Evolutionary conservation across 805 yeast species (phyloP), one percentile per base, ranked within the genome.

Genomic region (Candida saitoana): DNA sequence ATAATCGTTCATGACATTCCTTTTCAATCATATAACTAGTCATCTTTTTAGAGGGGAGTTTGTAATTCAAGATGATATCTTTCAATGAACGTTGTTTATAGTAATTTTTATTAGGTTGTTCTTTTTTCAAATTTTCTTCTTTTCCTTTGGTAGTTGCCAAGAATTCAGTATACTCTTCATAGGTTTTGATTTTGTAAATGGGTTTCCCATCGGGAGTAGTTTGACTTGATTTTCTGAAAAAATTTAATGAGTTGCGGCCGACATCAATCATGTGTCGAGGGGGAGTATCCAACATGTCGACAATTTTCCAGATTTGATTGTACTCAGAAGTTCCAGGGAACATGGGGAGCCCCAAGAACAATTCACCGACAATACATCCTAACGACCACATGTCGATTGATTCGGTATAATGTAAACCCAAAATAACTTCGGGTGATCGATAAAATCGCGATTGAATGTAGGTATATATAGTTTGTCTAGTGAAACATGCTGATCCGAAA

Each of bases 321-420:
- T 82, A 93, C 62, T 93, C 99, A 0, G 96, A 86, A 3, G 89
- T 76, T 3, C 99, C 99, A 0, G 99, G 97, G 54, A 91, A 88
- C 50, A 91, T 72, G 1, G 99, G 99, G 42, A 91, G 71, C 1
- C 99, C 99, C 39, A 91, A 63, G 51, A 85, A 90, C 37, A 91
- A 67, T 61, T 93, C 99, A 1, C 93, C 95, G 25, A 88, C 79
- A 39, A 93, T 87, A 58, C 97, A 86, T 0, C 96, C 99, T 34
- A 90, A 67, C 0, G 98, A 91, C 99, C 99, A 93, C 80, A 91
- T 88, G 60, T 91, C 99, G 40, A 93, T 91, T 5, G 96, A 80
- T 7, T 95, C 79, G 1, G 96, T 85, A 57, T 93, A 91, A 4
- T 96, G 96, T 34, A 91, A 69, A 0, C 99, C 98, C 16, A 91